Base-by-base conservation (phyloP, 805 yeast species). In the Myxozyma vanderwaltii region DNA sequence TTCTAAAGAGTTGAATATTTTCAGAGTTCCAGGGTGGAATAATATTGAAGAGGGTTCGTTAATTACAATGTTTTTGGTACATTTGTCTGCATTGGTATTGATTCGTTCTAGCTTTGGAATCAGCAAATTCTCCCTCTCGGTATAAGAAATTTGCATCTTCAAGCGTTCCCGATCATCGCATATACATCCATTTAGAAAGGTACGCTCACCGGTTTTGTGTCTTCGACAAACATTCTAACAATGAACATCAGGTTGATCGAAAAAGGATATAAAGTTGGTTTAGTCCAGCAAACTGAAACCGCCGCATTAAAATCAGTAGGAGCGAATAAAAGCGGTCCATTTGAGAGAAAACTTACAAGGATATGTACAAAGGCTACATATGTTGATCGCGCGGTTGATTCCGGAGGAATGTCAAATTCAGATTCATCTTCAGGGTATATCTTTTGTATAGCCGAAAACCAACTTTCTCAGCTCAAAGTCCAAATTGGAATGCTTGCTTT, bases 311-410 rank as follows among this genome's bases (percentile, higher is more conserved):
- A 89, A 68, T 78, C 81, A 4, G 75, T 74, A 15, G 73, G 82
- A 1, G 72, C 81, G 4, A 85, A 81, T 61, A 81, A 81, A 55
- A 74, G 79, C 31, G 77, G 79, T 26, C 79, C 91, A 1, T 89
- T 92, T 72, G 81, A 81, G 52, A 76, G 98, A 48, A 75, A 82
- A 62, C 73, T 94, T 5, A 81, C 91, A 0, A 82, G 84, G 7
- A 84, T 89, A 0, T 89, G 86, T 70, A 89, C 97, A 0, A 81
- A 81, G 52, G 96, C 95, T 0, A 91, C 98, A 0, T 89, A 86
- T 73, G 81, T 89, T 64, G 91, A 86, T 53, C 86, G 81, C 57
- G 81, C 80, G 51, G 75, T 70, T 10, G 65, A 59, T 35, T 68
- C 45, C 19, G 65, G 7, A 19, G 67, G 23, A 54, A 67, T 38